These are phyloP conservation scores for Aspergillus phoenicis DNA, from an alignment of 2,329 filamentous ascomycete genomes.

Conservation along the genomic window DNA sequence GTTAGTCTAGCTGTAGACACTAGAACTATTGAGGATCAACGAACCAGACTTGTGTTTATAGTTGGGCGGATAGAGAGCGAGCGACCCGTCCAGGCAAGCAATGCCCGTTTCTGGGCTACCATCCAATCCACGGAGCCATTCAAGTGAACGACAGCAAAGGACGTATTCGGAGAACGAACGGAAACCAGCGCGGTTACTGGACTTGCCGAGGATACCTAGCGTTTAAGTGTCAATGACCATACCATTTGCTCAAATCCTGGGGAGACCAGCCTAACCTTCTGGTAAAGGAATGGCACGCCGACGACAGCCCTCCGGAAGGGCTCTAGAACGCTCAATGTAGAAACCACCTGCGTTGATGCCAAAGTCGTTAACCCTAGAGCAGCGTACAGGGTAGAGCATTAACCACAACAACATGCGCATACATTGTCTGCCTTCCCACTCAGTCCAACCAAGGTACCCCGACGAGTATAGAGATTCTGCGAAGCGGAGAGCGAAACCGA, in stretches of 20 bases:
- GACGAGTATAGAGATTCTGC: slow-evolving; percentile 87
- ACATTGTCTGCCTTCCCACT: slow-evolving; percentile 91
- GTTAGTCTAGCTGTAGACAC: slow-evolving; percentile 37
- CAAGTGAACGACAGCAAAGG: slow-evolving; percentile 83
- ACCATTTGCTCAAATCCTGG: not conserved
- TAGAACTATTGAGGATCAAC: slow-evolving; percentile 16
- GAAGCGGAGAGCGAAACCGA: slow-evolving; percentile 92
- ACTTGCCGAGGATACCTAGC: slow-evolving; percentile 76
- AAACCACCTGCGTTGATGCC: slow-evolving; percentile 66
- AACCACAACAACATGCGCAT: slow-evolving; percentile 29
- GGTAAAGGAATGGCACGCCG: slow-evolving; percentile 93
- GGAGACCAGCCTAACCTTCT: slow-evolving; percentile 52
- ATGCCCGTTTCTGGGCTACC: slow-evolving; percentile 79
- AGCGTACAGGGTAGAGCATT: not conserved
- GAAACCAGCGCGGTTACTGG: slow-evolving; percentile 87
- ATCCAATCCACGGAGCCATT: slow-evolving; percentile 97
- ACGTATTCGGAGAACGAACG: slow-evolving; percentile 81
- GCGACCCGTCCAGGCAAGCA: slow-evolving; percentile 96
- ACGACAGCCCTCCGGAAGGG: slow-evolving; percentile 78
- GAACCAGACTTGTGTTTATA: slow-evolving; percentile 70
- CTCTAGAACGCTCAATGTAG: slow-evolving; percentile 82
- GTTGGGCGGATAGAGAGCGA: slow-evolving; percentile 75
- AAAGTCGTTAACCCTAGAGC: slow-evolving; percentile 8
- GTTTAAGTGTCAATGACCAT: slow-evolving; percentile 16
- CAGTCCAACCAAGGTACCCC: slow-evolving; percentile 86